Conservation (phyloP, 306 rosid genomes). For the Prunus padus region DNA sequence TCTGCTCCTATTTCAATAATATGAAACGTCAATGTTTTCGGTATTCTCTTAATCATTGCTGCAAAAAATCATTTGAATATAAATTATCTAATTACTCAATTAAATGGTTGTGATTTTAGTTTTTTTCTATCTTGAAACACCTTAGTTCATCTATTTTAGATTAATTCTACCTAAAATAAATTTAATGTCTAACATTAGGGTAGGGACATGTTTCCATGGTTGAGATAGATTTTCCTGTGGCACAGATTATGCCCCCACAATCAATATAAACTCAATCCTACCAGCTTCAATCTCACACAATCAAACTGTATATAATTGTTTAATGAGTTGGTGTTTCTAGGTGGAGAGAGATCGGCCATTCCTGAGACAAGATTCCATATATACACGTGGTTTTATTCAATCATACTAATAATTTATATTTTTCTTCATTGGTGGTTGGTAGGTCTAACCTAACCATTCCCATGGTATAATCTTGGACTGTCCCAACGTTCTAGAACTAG, state of each 20-base stretch:
- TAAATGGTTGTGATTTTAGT: too few species aligned
- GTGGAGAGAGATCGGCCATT: constrained; percentile 29
- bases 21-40: too few species aligned
- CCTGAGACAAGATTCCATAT: constrained; percentile 10
- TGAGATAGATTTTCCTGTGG: not conserved
- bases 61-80: too few species aligned
- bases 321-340: constrained; percentile 13
- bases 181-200: not conserved
- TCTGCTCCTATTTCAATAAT: too few species aligned
- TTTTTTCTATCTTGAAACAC: too few species aligned
- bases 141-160: too few species aligned
- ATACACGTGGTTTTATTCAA: constrained; percentile 9
- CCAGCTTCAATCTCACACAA: constrained; percentile 14
- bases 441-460: constrained; percentile 20
- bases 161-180: too few species aligned
- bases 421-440: constrained; percentile 17
- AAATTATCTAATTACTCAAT: too few species aligned
- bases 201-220: not conserved
- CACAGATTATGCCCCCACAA: not conserved
- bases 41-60: too few species aligned
- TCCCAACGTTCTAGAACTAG: constrained; percentile 18
- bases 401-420: constrained; percentile 5
- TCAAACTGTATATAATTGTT: not conserved
- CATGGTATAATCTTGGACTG: not conserved
- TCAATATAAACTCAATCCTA: constrained; percentile 6